These are phyloP conservation scores for Globisporangium uncinulatum DNA, from an alignment of 352 stramenopile species.

Conservation along the genomic window DNA sequence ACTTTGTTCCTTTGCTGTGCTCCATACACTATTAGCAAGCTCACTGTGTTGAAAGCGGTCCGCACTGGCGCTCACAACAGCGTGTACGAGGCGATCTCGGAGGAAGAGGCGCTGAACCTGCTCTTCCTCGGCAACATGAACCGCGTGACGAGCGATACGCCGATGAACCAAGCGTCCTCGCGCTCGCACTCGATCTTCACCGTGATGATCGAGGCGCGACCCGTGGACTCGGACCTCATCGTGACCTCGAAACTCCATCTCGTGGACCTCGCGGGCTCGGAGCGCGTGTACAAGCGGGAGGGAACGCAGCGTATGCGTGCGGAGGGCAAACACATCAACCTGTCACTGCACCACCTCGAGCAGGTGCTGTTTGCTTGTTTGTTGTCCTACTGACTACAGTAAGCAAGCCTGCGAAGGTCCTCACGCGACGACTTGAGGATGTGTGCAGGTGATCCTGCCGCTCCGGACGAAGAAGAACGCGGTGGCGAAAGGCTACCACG, in stretches of 20 bases:
- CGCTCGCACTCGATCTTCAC: slow-evolving; percentile 97
- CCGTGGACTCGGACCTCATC: slow-evolving; percentile 69
- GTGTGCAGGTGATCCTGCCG: slow-evolving; percentile 89
- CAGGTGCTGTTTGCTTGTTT: slow-evolving; percentile 29
- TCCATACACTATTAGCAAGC: neutral
- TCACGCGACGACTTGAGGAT: no score
- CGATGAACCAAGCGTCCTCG: slow-evolving; percentile 95
- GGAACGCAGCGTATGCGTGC: slow-evolving; percentile 85
- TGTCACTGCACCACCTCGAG: slow-evolving; percentile 93
- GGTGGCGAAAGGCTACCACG: slow-evolving; percentile 61
- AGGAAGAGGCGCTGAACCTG: slow-evolving; percentile 94
- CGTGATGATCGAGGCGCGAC: slow-evolving; percentile 85
- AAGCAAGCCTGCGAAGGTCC: no score
- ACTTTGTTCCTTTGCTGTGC: neutral
- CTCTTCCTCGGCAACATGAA: slow-evolving; percentile 96
- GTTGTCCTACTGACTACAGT: no score
- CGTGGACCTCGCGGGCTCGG: slow-evolving; percentile 94
- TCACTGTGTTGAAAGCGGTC: neutral
- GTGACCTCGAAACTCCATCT: slow-evolving; percentile 91
- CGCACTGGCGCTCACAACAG: slow-evolving; percentile 10
- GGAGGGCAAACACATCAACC: slow-evolving; percentile 96
- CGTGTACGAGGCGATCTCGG: slow-evolving; percentile 73
- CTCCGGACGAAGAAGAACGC: slow-evolving; percentile 70
- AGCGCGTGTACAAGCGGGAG: slow-evolving; percentile 94
- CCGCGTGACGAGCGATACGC: slow-evolving; percentile 92